phyloP scores from a whole-genome alignment of 2,329 filamentous ascomycete species.

The Venturia nashicola region DNA sequence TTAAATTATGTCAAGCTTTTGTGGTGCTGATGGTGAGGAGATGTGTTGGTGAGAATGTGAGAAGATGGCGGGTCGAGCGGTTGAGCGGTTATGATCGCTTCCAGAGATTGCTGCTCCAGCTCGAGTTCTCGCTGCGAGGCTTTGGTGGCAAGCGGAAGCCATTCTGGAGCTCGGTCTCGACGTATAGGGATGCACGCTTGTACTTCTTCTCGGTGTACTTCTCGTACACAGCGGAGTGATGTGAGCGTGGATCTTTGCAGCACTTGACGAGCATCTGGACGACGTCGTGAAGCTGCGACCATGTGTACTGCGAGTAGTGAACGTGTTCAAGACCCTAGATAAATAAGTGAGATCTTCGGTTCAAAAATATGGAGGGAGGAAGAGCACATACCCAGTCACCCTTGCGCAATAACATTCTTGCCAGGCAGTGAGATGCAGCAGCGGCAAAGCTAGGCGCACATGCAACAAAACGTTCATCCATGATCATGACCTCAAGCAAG shows the following conservation, averaged over 20 bases:
- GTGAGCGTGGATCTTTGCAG: slow-evolving; percentile 66
- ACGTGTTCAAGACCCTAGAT: slow-evolving; percentile 65
- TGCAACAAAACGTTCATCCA: slow-evolving; percentile 95
- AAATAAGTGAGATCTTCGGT: slow-evolving; percentile 23
- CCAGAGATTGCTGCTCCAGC: slow-evolving; percentile 8
- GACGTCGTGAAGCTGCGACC: slow-evolving; percentile 65
- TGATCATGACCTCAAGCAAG: slow-evolving; percentile 90
- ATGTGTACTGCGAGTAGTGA: slow-evolving; percentile 90
- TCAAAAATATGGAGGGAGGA: slow-evolving; percentile 1
- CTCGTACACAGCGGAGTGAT: slow-evolving; percentile 78
- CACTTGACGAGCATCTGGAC: slow-evolving; percentile 75
- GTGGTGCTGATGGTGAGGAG: slow-evolving; percentile 1
- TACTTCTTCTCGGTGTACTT: slow-evolving; percentile 86
- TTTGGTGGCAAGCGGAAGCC: slow-evolving; percentile 40
- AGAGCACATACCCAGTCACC: slow-evolving; percentile 70
- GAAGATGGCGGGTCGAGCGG: background rate
- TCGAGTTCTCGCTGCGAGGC: slow-evolving; percentile 10
- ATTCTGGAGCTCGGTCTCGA: slow-evolving; percentile 58
- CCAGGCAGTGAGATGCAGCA: slow-evolving; percentile 84
- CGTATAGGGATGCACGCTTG: slow-evolving; percentile 71
- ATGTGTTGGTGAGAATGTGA: background rate
- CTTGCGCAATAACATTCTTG: slow-evolving; percentile 78
- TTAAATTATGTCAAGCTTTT: background rate
- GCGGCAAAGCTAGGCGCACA: slow-evolving; percentile 82
- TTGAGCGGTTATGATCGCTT: slow-evolving; percentile 1